Evolutionary conservation across 208 protist species (phyloP).

Genomic region (Crithidia brevicula): DNA sequence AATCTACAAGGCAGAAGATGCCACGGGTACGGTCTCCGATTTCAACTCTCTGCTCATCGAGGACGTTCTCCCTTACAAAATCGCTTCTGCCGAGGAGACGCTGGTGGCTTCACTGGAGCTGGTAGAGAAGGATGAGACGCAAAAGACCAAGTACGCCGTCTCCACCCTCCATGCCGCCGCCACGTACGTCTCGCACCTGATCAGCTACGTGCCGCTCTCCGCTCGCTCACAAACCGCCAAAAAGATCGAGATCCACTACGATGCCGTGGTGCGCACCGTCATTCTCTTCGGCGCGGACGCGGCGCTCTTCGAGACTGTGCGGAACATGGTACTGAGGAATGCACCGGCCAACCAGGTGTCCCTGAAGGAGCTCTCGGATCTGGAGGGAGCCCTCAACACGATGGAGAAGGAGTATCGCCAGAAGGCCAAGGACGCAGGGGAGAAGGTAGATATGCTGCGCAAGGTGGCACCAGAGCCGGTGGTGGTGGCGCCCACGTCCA

Average conservation of each 20-base stretch:
- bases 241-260: slow-evolving; percentile 50
- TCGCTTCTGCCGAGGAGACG: slow-evolving; percentile 62
- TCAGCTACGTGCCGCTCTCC: slow-evolving; percentile 64
- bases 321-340: slow-evolving; percentile 35
- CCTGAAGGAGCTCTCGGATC: slow-evolving; percentile 40
- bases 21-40: slow-evolving; percentile 30
- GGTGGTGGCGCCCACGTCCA: background rate
- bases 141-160: slow-evolving; percentile 51
- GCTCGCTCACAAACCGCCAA: slow-evolving; percentile 44
- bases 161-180: slow-evolving; percentile 53
- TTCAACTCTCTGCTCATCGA: slow-evolving; percentile 74
- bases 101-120: slow-evolving; percentile 57
- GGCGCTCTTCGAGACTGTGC: slow-evolving; percentile 36
- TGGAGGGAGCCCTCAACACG: slow-evolving; percentile 43
- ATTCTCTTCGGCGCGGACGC: slow-evolving; percentile 42
- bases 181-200: slow-evolving; percentile 60
- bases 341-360: slow-evolving; percentile 31
- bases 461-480: slow-evolving; percentile 43
- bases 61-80: slow-evolving; percentile 73
- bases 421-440: slow-evolving; percentile 49
- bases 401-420: slow-evolving; percentile 59
- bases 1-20: slow-evolving; percentile 59
- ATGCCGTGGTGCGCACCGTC: slow-evolving; percentile 48
- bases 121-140: slow-evolving; percentile 44
- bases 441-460: slow-evolving; percentile 58